Percentiles rank a stretch among this genome's conserved stretches.
These are phyloP conservation scores for Penicillium crystallinum DNA, from an alignment of 495 filamentous ascomycete genomes.

Conservation along the genomic window DNA sequence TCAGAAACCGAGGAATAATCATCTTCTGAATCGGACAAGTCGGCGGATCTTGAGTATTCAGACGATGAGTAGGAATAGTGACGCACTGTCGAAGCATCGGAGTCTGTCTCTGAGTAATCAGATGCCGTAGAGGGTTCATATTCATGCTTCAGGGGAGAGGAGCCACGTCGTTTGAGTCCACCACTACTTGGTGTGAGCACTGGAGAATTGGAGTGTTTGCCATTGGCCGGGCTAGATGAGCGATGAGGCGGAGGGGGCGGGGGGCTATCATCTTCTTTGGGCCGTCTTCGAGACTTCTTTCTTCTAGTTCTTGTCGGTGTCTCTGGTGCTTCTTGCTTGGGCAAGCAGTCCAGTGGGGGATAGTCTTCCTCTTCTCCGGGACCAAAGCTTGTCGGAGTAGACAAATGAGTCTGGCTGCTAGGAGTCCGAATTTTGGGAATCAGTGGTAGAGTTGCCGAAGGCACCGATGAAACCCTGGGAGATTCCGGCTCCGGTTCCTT, in stretches of 20 bases:
- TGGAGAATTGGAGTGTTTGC: conserved; percentile 48
- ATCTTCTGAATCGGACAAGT: conserved; percentile 46
- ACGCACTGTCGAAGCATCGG: conserved; percentile 48
- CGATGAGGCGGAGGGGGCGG: conserved; percentile 52
- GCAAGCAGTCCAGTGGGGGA: conserved; percentile 24
- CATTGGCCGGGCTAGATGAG: conserved; percentile 40
- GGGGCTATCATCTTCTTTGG: conserved; percentile 33
- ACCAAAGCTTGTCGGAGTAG: conserved; percentile 11
- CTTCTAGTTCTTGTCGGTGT: conserved; percentile 32
- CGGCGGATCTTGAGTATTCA: conserved; percentile 32
- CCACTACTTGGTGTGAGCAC: conserved; percentile 38
- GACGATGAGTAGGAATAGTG: conserved; percentile 45
- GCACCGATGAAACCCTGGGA: conserved; percentile 52
- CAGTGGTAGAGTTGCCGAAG: conserved; percentile 50
- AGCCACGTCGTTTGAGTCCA: conserved; percentile 63
- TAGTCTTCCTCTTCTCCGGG: conserved; percentile 37
- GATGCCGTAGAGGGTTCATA: conserved; percentile 88
- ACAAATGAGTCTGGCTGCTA: conserved; percentile 36
- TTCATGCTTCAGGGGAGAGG: conserved; percentile 95
- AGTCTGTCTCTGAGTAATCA: conserved; percentile 44
- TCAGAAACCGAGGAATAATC: conserved; percentile 49
- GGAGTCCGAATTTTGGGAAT: conserved; percentile 51
- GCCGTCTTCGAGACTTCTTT: conserved; percentile 28
- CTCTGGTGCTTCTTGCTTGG: conserved; percentile 20
- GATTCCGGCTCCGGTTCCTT: conserved; percentile 26